Percentiles rank a stretch among this genome's conserved stretches.
These are phyloP conservation scores for Aspergillus puulaauensis DNA, from an alignment of 2,329 filamentous ascomycete species.

Conservation along the genomic window DNA sequence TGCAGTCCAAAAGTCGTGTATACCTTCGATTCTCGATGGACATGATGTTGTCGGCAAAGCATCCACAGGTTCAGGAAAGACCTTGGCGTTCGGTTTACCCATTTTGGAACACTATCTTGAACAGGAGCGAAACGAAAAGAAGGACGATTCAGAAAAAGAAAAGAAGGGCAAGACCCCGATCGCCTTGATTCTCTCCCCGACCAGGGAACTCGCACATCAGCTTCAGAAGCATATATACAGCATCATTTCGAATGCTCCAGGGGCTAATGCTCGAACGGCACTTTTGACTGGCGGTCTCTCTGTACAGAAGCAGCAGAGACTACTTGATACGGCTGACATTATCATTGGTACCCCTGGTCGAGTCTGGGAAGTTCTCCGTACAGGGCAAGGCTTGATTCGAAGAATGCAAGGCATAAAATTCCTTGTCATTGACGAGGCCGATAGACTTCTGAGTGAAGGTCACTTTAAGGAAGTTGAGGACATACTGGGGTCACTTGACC, in stretches of 20 bases:
- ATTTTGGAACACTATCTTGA: slow-evolving; percentile 82
- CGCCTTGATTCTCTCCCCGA: slow-evolving; percentile 84
- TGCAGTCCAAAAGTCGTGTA: slow-evolving; percentile 73
- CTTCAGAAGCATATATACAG: slow-evolving; percentile 77
- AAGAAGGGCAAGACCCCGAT: slow-evolving; percentile 54
- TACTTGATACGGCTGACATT: slow-evolving; percentile 80
- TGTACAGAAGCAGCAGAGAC: slow-evolving; percentile 89
- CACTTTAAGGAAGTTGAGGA: slow-evolving; percentile 94
- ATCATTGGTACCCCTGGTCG: slow-evolving; percentile 91
- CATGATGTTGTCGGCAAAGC: slow-evolving; percentile 95
- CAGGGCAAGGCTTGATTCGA: slow-evolving; percentile 66
- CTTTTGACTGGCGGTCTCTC: slow-evolving; percentile 90
- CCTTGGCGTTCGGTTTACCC: slow-evolving; percentile 88
- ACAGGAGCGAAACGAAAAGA: slow-evolving; percentile 27
- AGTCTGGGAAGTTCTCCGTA: slow-evolving; percentile 89
- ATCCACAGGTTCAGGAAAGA: slow-evolving; percentile 94
- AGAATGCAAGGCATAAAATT: slow-evolving; percentile 75
- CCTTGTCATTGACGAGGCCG: slow-evolving; percentile 90
- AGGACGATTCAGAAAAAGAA: slow-evolving; percentile 41
- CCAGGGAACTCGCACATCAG: slow-evolving; percentile 90
- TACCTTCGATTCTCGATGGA: slow-evolving; percentile 78
- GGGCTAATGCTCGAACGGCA: slow-evolving; percentile 63
- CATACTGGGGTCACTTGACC: slow-evolving; percentile 78
- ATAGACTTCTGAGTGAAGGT: slow-evolving; percentile 85
- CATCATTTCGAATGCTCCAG: slow-evolving; percentile 67